Percentiles rank a stretch among this genome's conserved stretches.
These are phyloP conservation scores for Auriscalpium orientale DNA, from an alignment of 768 basidiomycete genomes.

Conservation along the genomic window DNA sequence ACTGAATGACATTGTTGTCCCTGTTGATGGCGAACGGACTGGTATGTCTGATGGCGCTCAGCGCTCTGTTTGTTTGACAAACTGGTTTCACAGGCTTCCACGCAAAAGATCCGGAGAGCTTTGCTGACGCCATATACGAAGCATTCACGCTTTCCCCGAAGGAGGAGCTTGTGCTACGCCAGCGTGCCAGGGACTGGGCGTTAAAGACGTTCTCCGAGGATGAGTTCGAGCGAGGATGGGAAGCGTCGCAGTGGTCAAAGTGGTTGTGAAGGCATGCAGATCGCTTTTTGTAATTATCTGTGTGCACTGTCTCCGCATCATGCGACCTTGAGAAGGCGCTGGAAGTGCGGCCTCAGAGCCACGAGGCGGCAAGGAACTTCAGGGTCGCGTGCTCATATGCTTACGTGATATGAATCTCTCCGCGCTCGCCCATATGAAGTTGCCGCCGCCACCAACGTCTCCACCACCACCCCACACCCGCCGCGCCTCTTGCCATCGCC, in stretches of 20 bases:
- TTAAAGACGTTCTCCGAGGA: slow-evolving; percentile 66
- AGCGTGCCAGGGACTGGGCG: slow-evolving; percentile 64
- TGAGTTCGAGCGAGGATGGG: slow-evolving; percentile 75
- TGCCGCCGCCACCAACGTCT: too few relatives aligned
- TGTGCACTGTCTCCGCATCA: too few relatives aligned
- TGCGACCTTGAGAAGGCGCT: too few relatives aligned
- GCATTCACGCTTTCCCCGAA: slow-evolving; percentile 49
- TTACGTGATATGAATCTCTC: too few relatives aligned
- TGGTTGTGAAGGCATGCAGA: slow-evolving; percentile 15
- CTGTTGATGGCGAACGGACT: slow-evolving; percentile 61
- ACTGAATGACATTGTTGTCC: slow-evolving; percentile 83
- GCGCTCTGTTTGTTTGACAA: background rate
- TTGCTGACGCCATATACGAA: slow-evolving; percentile 58
- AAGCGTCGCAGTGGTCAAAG: slow-evolving; percentile 49
- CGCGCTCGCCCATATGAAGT: too few relatives aligned
- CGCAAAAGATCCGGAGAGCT: slow-evolving; percentile 55
- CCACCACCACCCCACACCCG: too few relatives aligned
- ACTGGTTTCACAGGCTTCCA: slow-evolving; percentile 55
- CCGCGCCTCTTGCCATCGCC: too few relatives aligned
- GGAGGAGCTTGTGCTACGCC: slow-evolving; percentile 55
- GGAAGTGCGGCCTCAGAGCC: too few relatives aligned
- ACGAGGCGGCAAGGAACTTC: too few relatives aligned
- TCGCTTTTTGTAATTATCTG: too few relatives aligned
- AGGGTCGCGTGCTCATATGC: too few relatives aligned
- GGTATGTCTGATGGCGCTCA: slow-evolving; percentile 31